Percentiles rank a stretch among this genome's conserved stretches.
Conservation (phyloP, 108 stramenopile genomes). For the Nitzschia sp. region DNA sequence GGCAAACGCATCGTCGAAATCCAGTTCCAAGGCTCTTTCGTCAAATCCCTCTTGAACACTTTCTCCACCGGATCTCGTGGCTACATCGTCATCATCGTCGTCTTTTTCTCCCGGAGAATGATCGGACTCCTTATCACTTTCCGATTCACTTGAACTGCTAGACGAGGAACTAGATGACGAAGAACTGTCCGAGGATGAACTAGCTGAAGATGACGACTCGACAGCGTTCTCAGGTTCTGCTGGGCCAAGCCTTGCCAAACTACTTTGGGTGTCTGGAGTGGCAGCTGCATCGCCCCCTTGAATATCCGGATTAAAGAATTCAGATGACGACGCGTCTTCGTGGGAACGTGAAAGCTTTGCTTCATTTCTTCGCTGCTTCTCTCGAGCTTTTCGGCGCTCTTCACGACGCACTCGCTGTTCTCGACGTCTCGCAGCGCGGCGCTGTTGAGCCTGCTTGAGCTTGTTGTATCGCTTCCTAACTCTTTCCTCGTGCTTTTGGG, state of each 20-base stretch:
- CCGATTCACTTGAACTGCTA: conserved; percentile 64
- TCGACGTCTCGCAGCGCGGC: conserved; percentile 52
- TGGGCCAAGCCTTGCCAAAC: not conserved
- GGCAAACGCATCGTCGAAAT: conserved; percentile 52
- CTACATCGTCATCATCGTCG: not conserved
- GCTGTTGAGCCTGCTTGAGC: conserved; percentile 59
- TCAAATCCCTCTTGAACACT: not conserved
- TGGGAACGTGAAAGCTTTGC: conserved; percentile 13
- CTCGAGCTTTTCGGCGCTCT: conserved; percentile 19
- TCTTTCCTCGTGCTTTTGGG: conserved; percentile 53
- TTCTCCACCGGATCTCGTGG: conserved; percentile 19
- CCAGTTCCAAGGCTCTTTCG: conserved; percentile 23
- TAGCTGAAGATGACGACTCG: conserved; percentile 31
- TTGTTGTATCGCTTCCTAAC: conserved; percentile 54
- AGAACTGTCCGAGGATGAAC: conserved; percentile 60
- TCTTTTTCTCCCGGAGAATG: conserved; percentile 9
- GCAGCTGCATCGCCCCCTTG: conserved; percentile 1
- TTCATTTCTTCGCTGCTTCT: conserved; percentile 39
- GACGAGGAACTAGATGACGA: conserved; percentile 81
- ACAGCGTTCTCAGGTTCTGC: conserved; percentile 24
- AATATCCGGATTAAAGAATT: conserved; percentile 4
- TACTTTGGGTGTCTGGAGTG: not conserved
- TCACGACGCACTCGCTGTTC: conserved; percentile 34
- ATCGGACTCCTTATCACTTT: conserved; percentile 58
- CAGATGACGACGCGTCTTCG: not conserved